Percentiles rank a stretch among this genome's conserved stretches.
Evolutionary conservation across 331 rosid species (phyloP).

Genomic region (Ulmus americana): DNA sequence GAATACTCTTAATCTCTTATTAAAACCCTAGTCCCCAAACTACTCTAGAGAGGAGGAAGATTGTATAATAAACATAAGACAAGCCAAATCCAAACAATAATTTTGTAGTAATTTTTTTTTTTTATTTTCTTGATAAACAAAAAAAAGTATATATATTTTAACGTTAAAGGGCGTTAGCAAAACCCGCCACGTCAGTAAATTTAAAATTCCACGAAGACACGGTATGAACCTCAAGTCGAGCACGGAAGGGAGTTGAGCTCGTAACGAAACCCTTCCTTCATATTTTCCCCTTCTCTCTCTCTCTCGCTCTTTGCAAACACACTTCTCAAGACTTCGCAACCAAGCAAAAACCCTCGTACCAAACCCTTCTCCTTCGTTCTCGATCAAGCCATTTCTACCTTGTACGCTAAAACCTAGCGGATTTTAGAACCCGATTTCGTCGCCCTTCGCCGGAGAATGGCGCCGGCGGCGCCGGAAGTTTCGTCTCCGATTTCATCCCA

Average conservation of each 20-base stretch:
- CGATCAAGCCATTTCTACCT: background rate
- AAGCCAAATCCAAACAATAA: too few species aligned
- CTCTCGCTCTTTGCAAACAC: background rate
- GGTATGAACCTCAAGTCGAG: too few species aligned
- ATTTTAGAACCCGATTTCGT: background rate
- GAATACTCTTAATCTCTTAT: too few species aligned
- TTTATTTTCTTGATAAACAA: too few species aligned
- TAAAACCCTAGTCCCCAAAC: too few species aligned
- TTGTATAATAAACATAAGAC: too few species aligned
- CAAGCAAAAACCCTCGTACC: conserved; percentile 15
- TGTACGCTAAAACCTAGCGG: background rate
- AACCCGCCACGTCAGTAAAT: conserved; percentile 24
- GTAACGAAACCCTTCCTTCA: too few species aligned
- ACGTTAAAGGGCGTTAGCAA: too few species aligned
- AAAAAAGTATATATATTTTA: too few species aligned
- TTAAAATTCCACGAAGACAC: background rate
- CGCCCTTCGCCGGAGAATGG: conserved; percentile 20
- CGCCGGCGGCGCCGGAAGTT: conserved; percentile 33
- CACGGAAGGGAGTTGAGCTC: too few species aligned
- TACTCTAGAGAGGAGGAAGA: too few species aligned
- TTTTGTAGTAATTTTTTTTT: too few species aligned
- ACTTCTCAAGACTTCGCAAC: background rate
- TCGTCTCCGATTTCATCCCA: conserved; percentile 23
- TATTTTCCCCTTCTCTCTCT: background rate
- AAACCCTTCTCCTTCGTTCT: background rate